phyloP scores from a whole-genome alignment of 495 filamentous ascomycete species.

The Penicillium paradoxum region DNA sequence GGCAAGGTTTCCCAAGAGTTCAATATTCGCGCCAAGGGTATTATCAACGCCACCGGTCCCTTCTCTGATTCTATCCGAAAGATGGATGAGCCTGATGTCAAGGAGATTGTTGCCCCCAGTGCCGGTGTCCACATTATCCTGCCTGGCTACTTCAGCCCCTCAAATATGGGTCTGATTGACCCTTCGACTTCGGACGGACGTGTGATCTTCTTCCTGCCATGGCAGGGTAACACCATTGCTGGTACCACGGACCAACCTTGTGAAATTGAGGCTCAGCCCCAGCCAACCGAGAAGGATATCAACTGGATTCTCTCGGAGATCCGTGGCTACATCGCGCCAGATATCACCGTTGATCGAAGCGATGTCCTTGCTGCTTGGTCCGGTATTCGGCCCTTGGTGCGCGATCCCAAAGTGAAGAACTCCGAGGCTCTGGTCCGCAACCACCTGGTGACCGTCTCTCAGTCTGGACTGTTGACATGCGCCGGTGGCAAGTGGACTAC shows the following conservation, averaged over 20 bases:
- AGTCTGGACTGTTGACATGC: conserved; percentile 83
- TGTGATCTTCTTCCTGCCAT: conserved; percentile 98
- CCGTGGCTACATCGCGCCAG: conserved; percentile 80
- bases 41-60: conserved; percentile 95
- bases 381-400: conserved; percentile 88
- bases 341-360: conserved; percentile 88
- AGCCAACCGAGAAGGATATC: conserved; percentile 90
- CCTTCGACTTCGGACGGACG: conserved; percentile 90
- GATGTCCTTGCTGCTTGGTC: conserved; percentile 97
- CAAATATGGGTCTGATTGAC: conserved; percentile 95
- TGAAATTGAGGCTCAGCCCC: conserved; percentile 72
- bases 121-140: conserved; percentile 94
- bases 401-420: conserved; percentile 89
- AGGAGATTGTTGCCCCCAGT: conserved; percentile 89
- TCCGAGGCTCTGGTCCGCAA: conserved; percentile 94
- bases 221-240: conserved; percentile 98
- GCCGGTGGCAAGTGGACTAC: conserved; percentile 99
- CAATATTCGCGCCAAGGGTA: conserved; percentile 76
- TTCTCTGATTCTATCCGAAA: conserved; percentile 93
- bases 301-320: conserved; percentile 95
- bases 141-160: conserved; percentile 90
- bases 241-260: conserved; percentile 92
- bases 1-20: conserved; percentile 57
- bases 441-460: conserved; percentile 83
- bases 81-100: conserved; percentile 69